Percentiles rank a stretch among this genome's conserved stretches.
phyloP scores from a whole-genome alignment of 225 moss, liverwort and hornwort species.

The Asterella californica region DNA sequence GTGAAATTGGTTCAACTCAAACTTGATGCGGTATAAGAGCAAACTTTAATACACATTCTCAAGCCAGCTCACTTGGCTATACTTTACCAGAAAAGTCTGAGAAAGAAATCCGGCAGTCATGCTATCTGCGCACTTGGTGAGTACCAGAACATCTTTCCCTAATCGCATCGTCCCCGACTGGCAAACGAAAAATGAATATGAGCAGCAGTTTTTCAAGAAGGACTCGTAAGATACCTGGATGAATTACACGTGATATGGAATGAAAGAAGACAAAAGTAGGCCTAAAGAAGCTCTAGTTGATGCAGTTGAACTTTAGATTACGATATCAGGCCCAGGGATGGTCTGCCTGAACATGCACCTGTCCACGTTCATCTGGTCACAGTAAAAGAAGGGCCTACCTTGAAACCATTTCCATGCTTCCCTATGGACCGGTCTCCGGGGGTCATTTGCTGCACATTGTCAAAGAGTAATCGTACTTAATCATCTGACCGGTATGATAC shows the following conservation, averaged over 20 bases:
- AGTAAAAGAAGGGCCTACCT: conserved; percentile 23
- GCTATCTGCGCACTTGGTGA: conserved; percentile 47
- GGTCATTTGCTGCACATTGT: conserved; percentile 43
- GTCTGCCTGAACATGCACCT: not conserved
- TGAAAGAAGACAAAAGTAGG: not conserved
- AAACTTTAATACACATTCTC: too few relatives aligned
- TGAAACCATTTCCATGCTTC: conserved; percentile 57
- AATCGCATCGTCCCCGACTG: conserved; percentile 59
- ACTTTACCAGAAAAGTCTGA: conserved; percentile 51
- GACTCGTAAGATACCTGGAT: not conserved
- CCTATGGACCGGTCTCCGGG: conserved; percentile 50
- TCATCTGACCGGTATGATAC: not conserved
- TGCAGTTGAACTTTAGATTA: not conserved
- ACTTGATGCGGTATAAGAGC: not conserved
- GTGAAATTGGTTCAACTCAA: not conserved
- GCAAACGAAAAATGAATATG: not conserved
- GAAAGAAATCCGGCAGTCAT: conserved; percentile 57
- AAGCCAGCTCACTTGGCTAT: not conserved
- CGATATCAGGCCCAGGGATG: not conserved
- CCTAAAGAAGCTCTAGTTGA: not conserved
- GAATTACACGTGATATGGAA: too few relatives aligned
- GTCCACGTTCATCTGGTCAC: not conserved
- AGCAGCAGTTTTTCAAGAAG: not conserved
- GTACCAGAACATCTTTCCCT: conserved; percentile 52
- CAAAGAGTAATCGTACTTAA: not conserved